phyloP scores from a whole-genome alignment of 345 rosid species.

The Abelmoschus esculentus region DNA sequence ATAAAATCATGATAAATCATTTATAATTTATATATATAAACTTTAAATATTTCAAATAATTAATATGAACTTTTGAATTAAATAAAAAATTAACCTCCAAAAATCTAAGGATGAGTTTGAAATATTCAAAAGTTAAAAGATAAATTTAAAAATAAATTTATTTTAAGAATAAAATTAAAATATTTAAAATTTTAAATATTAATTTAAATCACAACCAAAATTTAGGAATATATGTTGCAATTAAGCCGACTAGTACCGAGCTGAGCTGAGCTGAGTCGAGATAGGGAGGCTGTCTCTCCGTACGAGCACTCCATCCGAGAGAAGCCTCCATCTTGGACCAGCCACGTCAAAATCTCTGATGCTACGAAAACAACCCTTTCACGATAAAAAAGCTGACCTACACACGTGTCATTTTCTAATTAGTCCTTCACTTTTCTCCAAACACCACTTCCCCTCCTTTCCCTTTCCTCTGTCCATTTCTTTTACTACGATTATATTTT shows the following conservation, averaged over 20 bases:
- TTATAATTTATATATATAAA: no score
- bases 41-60: no score
- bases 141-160: no score
- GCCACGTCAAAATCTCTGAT: background rate
- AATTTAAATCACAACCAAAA: no score
- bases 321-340: background rate
- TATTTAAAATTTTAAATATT: no score
- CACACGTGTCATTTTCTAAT: background rate
- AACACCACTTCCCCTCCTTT: background rate
- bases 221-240: background rate
- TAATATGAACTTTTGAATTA: no score
- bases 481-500: no score
- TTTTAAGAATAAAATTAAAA: no score
- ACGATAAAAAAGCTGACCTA: background rate
- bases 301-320: background rate
- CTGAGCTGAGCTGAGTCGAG: background rate
- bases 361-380: background rate
- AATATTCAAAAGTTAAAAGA: no score
- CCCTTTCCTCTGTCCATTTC: background rate
- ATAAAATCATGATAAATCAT: no score
- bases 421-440: background rate
- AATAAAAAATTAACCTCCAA: no score
- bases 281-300: background rate
- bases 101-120: no score
- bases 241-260: background rate